Conservation (phyloP, 2,329 filamentous ascomycete species). For the Fusarium coicis region DNA sequence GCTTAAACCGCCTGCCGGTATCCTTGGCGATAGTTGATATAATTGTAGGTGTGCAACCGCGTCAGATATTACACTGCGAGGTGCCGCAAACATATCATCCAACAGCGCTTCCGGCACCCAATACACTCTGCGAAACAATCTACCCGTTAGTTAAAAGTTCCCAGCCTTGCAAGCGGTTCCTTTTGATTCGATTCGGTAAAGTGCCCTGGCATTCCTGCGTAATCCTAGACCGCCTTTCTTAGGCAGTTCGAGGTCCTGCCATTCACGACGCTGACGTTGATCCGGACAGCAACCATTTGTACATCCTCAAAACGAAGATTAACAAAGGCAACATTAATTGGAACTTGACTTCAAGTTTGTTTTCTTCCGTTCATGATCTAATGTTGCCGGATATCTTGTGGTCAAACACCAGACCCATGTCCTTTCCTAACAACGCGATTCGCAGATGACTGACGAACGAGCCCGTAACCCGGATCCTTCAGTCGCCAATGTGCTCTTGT, state of each 20-base stretch:
- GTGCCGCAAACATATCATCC: background rate
- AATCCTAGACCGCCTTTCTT: constrained; percentile 19
- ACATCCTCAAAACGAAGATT: background rate
- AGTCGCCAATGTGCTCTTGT: background rate
- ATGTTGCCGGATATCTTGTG: background rate
- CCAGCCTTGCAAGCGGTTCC: constrained; percentile 3
- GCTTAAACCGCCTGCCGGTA: background rate
- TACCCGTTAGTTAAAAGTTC: background rate
- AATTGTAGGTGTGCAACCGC: background rate
- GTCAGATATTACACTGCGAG: background rate
- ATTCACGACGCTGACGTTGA: background rate
- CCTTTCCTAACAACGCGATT: background rate
- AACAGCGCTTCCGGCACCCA: background rate
- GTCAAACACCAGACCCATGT: background rate
- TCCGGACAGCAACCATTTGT: background rate
- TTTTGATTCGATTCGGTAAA: background rate
- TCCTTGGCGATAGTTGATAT: background rate
- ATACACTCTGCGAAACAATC: background rate
- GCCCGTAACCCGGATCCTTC: background rate
- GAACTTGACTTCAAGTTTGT: background rate
- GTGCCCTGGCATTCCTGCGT: background rate
- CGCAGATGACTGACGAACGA: background rate
- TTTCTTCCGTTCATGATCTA: background rate
- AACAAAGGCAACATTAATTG: background rate
- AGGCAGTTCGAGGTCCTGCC: background rate